Percentiles rank a stretch among this genome's conserved stretches.
Conservation (phyloP, 768 basidiomycete species). For the Amanita muscaria region DNA sequence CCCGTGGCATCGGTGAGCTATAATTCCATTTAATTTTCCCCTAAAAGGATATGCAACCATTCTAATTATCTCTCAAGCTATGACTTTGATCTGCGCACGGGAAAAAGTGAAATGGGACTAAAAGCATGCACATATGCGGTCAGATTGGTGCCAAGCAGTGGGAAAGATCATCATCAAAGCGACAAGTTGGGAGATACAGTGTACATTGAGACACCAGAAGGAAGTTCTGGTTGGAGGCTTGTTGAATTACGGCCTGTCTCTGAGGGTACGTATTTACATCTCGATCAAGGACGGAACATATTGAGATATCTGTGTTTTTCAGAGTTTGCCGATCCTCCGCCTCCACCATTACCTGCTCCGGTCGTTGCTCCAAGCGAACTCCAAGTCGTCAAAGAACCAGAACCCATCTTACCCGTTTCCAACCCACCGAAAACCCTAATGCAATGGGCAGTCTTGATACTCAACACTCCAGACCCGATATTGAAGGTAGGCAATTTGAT, state of each 20-base stretch:
- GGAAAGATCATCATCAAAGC: conserved; percentile 1
- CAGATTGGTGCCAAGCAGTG: conserved; percentile 34
- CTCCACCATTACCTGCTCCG: conserved; percentile 17
- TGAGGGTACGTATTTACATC: too few species aligned
- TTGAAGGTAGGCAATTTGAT: conserved; percentile 43
- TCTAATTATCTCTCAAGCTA: conserved; percentile 36
- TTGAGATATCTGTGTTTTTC: too few species aligned
- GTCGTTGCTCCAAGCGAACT: conserved; percentile 7
- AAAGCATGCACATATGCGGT: conserved; percentile 60
- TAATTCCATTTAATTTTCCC: too few species aligned
- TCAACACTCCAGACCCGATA: conserved; percentile 64
- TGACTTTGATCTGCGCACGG: conserved; percentile 64
- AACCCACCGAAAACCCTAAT: conserved; percentile 59
- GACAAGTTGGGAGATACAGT: conserved; percentile 32
- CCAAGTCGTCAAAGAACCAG: conserved; percentile 13
- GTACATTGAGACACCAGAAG: conserved; percentile 51
- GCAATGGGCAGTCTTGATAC: conserved; percentile 70
- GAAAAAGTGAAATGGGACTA: conserved; percentile 62
- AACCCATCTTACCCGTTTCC: conserved; percentile 40
- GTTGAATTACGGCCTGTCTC: conserved; percentile 67
- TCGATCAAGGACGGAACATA: too few species aligned
- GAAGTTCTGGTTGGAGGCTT: conserved; percentile 47
- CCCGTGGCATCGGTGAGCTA: conserved; percentile 68
- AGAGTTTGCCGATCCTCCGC: conserved; percentile 66
- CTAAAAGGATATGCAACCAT: background rate